Base-by-base conservation (phyloP, 208 protist species). In the Vickermania spadyakhi region DNA sequence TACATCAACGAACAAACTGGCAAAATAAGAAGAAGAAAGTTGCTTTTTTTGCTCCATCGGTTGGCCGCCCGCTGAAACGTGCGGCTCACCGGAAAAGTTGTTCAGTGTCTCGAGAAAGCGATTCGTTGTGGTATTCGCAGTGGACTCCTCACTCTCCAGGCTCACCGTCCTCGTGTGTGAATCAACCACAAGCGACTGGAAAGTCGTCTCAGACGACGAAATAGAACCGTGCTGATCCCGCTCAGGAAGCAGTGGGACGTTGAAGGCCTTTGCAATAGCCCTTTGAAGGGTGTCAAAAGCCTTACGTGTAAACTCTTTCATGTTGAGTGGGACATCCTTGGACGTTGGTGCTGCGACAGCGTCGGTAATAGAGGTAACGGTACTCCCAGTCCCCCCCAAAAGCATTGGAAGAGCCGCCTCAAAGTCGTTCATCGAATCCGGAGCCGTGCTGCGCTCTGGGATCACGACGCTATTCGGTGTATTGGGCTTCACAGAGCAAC, bases 281-380 rank as follows among this genome's bases (percentile, higher is more conserved):
- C 64, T 52, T 29, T 78, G 73, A 22, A 93, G 58, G 5, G 72
- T 77, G 3, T 28, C 11, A 56, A 84, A 84, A 3, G 82, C 77
- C 56, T 88, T 89, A 5, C 23, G 31, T 0, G 75, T 68, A 50
- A 93, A 93, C 57, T 93, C 82, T 3, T 58, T 69, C 77, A 89
- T 86, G 60, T 93, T 77, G 0, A 93, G 65, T 18, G 68, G 67
- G 18, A 87, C 74, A 28, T 84, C 59, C 58, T 70, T 67, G 36
- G 77, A 84, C 18, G 81, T 84, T 22, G 81, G 60, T 7, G 54
- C 21, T 41, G 28, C 29, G 50, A 22, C 28, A 18, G 42, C 52
- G 2, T 45, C 11, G 11, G 7, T 7, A n/a, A n/a, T 45, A n/a
- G n/a, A n/a, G n/a, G n/a, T n/a, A n/a, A n/a, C n/a, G n/a, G n/a